phyloP scores from a whole-genome alignment of 2,329 filamentous ascomycete genomes.

The Ascochyta lentis region DNA sequence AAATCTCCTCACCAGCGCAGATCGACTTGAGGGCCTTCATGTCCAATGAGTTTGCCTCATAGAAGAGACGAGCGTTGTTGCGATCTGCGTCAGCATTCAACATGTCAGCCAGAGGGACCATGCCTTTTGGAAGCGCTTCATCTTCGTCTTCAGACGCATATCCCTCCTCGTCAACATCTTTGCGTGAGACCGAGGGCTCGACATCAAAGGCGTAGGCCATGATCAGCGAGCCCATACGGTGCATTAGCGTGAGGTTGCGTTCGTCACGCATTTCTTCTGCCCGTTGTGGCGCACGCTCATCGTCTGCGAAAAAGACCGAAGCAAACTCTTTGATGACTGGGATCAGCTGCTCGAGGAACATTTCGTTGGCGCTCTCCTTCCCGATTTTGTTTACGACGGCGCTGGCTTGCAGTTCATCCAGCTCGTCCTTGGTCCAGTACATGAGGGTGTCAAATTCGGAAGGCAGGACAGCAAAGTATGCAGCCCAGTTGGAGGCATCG shows the following conservation, averaged over 20 bases:
- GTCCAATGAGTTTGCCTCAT: constrained; percentile 66
- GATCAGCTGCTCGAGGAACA: constrained; percentile 66
- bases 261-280: constrained; percentile 53
- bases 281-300: constrained; percentile 35
- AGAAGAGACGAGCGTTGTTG: constrained; percentile 75
- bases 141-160: constrained; percentile 56
- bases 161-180: constrained; percentile 65
- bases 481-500: constrained; percentile 71
- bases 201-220: constrained; percentile 95
- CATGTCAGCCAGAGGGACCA: constrained; percentile 91
- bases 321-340: constrained; percentile 58
- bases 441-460: constrained; percentile 79
- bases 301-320: constrained; percentile 50
- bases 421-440: constrained; percentile 80
- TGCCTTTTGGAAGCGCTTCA: constrained; percentile 70
- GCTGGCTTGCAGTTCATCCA: constrained; percentile 76
- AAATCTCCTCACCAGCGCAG: constrained; percentile 73
- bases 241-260: constrained; percentile 65
- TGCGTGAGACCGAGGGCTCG: constrained; percentile 53
- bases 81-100: constrained; percentile 83
- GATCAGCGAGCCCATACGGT: constrained; percentile 84
- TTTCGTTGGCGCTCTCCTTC: constrained; percentile 71
- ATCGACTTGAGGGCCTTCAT: constrained; percentile 77
- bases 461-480: constrained; percentile 80
- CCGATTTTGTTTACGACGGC: constrained; percentile 80